Conservation (phyloP, 371 early-diverging fungal genomes). For the Catenaria anguillulae region DNA sequence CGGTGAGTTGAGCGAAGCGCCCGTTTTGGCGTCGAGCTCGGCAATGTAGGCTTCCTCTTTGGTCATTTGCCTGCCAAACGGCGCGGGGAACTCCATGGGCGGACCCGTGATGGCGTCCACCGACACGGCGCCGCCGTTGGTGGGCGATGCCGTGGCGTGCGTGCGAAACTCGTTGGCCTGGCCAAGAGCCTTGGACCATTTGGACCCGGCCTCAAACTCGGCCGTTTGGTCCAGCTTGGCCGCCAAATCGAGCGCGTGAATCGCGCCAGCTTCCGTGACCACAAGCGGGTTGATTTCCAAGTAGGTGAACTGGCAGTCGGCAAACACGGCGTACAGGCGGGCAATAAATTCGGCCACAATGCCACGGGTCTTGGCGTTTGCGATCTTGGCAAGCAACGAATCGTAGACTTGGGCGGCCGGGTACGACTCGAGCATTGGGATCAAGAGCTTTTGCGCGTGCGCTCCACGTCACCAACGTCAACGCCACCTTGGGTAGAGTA, state of each 20-base stretch:
- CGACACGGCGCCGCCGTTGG: conserved; percentile 25
- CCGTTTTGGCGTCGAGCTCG: conserved; percentile 94
- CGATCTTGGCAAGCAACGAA: conserved; percentile 31
- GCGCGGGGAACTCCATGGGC: conserved; percentile 94
- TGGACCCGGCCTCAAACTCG: conserved; percentile 86
- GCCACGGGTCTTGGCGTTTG: conserved; percentile 31
- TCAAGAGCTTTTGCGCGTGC: conserved; percentile 70
- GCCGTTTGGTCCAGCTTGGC: conserved; percentile 97
- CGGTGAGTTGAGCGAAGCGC: conserved; percentile 93
- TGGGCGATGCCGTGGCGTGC: conserved; percentile 16
- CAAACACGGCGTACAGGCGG: conserved; percentile 83
- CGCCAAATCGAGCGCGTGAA: conserved; percentile 87
- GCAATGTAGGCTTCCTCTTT: conserved; percentile 93
- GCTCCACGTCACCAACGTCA: conserved; percentile 96
- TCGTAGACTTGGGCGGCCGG: conserved; percentile 51
- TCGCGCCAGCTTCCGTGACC: conserved; percentile 55
- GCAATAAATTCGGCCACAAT: conserved; percentile 75
- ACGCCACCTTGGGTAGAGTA: conserved; percentile 97
- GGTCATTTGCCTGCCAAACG: conserved; percentile 91
- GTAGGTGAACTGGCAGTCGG: conserved; percentile 92
- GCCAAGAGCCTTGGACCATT: conserved; percentile 68
- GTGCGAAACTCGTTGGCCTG: conserved; percentile 13
- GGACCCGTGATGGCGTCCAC: conserved; percentile 52
- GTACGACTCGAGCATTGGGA: conserved; percentile 51
- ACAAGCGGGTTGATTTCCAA: conserved; percentile 97